Evolutionary conservation across 1,284 basidiomycete genomes (phyloP), one percentile per base, ranked within the genome.

Genomic region (Kalmanozyma brasiliensis): DNA sequence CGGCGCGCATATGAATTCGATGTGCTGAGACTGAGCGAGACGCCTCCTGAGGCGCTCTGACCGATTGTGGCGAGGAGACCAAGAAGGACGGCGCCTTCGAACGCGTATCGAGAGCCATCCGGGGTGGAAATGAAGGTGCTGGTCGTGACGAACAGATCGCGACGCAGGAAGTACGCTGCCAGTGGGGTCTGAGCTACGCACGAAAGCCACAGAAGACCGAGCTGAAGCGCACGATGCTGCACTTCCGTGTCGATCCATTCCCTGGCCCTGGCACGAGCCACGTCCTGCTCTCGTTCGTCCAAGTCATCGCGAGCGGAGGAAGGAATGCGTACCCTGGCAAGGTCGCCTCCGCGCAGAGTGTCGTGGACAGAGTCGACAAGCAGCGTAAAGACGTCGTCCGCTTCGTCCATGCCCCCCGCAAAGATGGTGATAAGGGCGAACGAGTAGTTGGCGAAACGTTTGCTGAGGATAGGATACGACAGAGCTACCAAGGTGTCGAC

Each of bases 381-480:
- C 13, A 63, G 49, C 19, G 52, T 73, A 23, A 80, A 80, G 35
- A 77, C 69, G 7, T 79, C 76, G 44, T 80, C 78, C 16, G 77
- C 77, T 16, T 80, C 78, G 16, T 76, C 74, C 74, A 80, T 80
- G n/a, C 77, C 71, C 1, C 75, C 75, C 2, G 77, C 78, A 36
- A 80, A 63, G 37, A 80, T 56, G 20, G 64, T 62, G 42, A 80
- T 76, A 46, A 79, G 47, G 42, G 79, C 77, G 20, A 79, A 72
- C 11, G 77, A 67, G 49, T 76, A 74, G 55, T 79, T 74, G 35
- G 73, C 52, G 49, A 78, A 75, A 6, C 61, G 47, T 52, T 79
- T 79, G 49, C 48, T 64, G 43, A 80, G 66, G 46, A 80, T 63
- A 17, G 75, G 64, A 20, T 52, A 57, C 8, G 78, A 78, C 9